Evolutionary conservation across 805 yeast genomes (phyloP), one percentile per base, ranked within the genome.

Genomic region (Candida andamanensis): DNA sequence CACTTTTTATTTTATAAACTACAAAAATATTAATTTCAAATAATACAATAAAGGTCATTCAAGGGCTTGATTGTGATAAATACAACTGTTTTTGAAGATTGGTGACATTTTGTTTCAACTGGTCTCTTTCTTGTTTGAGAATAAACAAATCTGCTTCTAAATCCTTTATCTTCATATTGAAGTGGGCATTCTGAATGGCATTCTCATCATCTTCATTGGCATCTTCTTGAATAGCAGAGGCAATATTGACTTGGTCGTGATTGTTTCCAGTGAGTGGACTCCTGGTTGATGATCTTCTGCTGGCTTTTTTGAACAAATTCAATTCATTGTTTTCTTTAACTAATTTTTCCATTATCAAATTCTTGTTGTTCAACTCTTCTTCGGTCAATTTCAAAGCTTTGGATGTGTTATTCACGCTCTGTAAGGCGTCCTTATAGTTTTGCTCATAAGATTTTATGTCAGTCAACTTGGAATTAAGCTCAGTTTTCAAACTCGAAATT

Each of bases 91-190:
- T 81, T 57, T 80, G 80, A 50, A 80, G 59, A 0, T 63, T 46
- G 19, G 75, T 51, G 11, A 78, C 73, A 37, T 69, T 78, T 15
- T 76, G 81, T 49, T 76, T 80, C 53, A 84, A 63, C 45, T 79
- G 82, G 49, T 86, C 92, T 42, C 94, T 72, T 57, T 86, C 96
- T 57, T 85, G 90, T 47, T 78, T 78, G 42, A 81, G 71, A 35
- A 86, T 82, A 47, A 73, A 81, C 42, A 86, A 63, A 52, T 85
- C 95, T 4, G 95, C 95, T 48, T 85, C 84, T 45, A 86, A 60
- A 46, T 86, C 95, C 46, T 83, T 78, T 26, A 86, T 71, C 56
- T 80, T 83, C 63, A 85, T 69, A 40, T 78, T 82, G 48, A 72
- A 83, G 42, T 81, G 86, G 28, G 83, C 72, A 31, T 47, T 59